Percentiles rank a stretch among this genome's conserved stretches.
Conservation (phyloP, 164 flowering plant species). For the Vitis rotundifolia region DNA sequence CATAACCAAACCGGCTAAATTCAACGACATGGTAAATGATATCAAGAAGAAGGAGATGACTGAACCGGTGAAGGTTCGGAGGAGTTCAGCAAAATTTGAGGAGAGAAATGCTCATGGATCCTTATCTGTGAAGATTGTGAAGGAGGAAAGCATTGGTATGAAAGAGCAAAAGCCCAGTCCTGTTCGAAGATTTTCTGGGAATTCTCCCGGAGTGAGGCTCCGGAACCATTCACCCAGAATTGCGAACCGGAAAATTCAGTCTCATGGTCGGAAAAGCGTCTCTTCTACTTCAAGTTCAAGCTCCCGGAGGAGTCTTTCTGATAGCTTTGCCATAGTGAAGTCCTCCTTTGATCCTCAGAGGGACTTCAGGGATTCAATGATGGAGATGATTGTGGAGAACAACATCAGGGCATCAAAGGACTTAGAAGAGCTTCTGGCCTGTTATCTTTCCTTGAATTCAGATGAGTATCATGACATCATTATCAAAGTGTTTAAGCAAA, state of each 20-base stretch:
- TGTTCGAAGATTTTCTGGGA: constrained; percentile 4
- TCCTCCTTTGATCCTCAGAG: constrained; percentile 61
- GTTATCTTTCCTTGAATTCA: constrained; percentile 76
- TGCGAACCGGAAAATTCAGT: constrained; percentile 29
- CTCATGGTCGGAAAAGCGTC: constrained; percentile 23
- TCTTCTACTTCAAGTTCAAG: constrained; percentile 18
- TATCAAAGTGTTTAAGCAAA: constrained; percentile 74
- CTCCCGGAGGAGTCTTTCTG: constrained; percentile 39
- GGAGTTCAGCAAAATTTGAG: constrained; percentile 8
- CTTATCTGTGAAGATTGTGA: constrained; percentile 8
- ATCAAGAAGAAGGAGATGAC: constrained; percentile 5
- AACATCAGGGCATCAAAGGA: constrained; percentile 62
- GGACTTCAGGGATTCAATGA: constrained; percentile 88
- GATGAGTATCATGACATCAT: constrained; percentile 79
- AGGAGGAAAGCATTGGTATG: constrained; percentile 8
- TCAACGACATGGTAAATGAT: constrained; percentile 8
- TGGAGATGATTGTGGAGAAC: constrained; percentile 88
- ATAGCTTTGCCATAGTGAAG: constrained; percentile 76
- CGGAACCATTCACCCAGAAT: constrained; percentile 60
- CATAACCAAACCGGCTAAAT: constrained; percentile 32
- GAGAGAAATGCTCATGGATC: constrained; percentile 3
- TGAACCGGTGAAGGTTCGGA: constrained; percentile 3
- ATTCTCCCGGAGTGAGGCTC: constrained; percentile 42
- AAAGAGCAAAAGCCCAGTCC: constrained; percentile 18
- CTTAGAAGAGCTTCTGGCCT: constrained; percentile 86